These are phyloP conservation scores for Endothia cerciana DNA, from an alignment of 2,329 filamentous ascomycete species.

Conservation along the genomic window DNA sequence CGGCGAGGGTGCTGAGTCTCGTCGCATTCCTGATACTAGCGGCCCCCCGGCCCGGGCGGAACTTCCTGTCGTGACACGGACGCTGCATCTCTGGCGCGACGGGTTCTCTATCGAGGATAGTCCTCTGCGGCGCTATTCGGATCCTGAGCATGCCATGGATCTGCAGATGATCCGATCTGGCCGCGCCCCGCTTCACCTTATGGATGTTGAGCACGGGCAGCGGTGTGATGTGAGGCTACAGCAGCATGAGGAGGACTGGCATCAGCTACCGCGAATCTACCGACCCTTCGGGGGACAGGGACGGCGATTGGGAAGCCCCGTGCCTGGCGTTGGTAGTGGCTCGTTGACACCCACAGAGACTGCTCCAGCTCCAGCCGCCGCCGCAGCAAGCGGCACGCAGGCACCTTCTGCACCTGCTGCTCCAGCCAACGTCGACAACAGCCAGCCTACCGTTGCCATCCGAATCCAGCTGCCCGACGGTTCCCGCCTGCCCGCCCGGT, in stretches of 20 bases:
- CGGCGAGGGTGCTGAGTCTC: conserved; percentile 74
- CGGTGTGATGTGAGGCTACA: conserved; percentile 79
- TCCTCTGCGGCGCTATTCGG: conserved; percentile 75
- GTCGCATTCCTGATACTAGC: conserved; percentile 63
- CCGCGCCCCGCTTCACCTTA: conserved; percentile 75
- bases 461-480: conserved; percentile 81
- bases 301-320: conserved; percentile 75
- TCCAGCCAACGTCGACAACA: conserved; percentile 58
- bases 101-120: conserved; percentile 87
- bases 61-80: conserved; percentile 47
- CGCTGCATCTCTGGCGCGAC: conserved; percentile 80
- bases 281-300: conserved; percentile 75
- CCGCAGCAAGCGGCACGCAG: conserved; percentile 32
- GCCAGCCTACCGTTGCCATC: conserved; percentile 69
- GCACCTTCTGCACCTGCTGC: conserved; percentile 35
- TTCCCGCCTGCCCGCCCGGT: conserved; percentile 75
- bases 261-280: conserved; percentile 73
- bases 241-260: conserved; percentile 76
- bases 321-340: conserved; percentile 59
- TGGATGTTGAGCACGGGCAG: conserved; percentile 76
- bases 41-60: conserved; percentile 39
- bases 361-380: conserved; percentile 41
- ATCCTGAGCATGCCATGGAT: conserved; percentile 73
- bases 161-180: conserved; percentile 77
- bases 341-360: conserved; percentile 31